These are phyloP conservation scores for Penicillium verhagenii DNA, from an alignment of 495 filamentous ascomycete genomes.

Conservation along the genomic window DNA sequence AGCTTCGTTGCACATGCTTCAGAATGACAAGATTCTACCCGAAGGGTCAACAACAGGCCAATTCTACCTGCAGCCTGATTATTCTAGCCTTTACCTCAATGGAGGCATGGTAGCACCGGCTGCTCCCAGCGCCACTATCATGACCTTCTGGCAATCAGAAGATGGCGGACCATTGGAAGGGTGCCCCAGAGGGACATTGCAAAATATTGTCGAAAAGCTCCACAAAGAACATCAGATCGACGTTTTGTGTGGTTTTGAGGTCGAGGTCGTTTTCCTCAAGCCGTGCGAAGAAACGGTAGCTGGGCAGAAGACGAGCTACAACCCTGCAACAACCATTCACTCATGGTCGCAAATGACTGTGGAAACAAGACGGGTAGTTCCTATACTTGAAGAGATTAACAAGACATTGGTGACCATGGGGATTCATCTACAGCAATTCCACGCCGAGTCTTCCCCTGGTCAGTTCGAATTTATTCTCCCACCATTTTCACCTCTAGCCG, in stretches of 20 bases:
- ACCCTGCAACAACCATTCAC: slow-evolving; percentile 42
- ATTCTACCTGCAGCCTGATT: slow-evolving; percentile 60
- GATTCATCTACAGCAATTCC: slow-evolving; percentile 71
- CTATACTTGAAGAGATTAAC: slow-evolving; percentile 63
- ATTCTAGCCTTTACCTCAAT: slow-evolving; percentile 52
- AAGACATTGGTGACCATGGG: slow-evolving; percentile 55
- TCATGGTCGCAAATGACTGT: slow-evolving; percentile 48
- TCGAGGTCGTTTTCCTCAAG: slow-evolving; percentile 73
- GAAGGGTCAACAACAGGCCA: slow-evolving; percentile 51
- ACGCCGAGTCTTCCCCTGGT: slow-evolving; percentile 70
- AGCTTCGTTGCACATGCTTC: slow-evolving; percentile 57
- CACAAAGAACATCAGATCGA: slow-evolving; percentile 41
- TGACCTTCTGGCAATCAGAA: slow-evolving; percentile 55
- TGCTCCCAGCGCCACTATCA: slow-evolving; percentile 51
- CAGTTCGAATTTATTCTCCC: slow-evolving; percentile 83
- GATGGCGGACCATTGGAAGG: slow-evolving; percentile 28
- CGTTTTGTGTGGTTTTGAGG: slow-evolving; percentile 75
- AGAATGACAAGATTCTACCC: slow-evolving; percentile 36
- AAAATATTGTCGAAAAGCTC: slow-evolving; percentile 45
- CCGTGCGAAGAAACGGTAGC: slow-evolving; percentile 17
- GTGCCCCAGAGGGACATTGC: slow-evolving; percentile 61
- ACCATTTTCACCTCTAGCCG: slow-evolving; percentile 60
- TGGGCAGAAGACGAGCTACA: slow-evolving; percentile 16
- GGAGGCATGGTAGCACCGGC: slow-evolving; percentile 38
- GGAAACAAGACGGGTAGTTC: slow-evolving; percentile 40